Base-by-base conservation (phyloP, 345 rosid genomes). In the Salix koriyanagi region DNA sequence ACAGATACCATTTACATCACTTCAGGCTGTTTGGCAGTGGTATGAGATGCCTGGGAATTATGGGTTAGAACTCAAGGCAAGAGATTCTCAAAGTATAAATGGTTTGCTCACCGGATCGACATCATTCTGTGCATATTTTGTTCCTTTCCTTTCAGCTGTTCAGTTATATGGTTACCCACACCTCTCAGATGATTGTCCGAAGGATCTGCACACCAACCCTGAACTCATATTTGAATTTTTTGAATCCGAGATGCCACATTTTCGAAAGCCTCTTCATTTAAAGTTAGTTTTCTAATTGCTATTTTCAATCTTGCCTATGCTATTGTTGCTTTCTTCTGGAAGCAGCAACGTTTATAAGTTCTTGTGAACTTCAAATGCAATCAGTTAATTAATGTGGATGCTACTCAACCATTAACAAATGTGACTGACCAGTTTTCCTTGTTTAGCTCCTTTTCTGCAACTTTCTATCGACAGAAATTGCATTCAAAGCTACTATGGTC, bases 111-210 rank as follows among this genome's bases (percentile, higher is more conserved):
- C 50, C 5, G 61, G 72, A 21, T 5, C 46, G 10, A 54, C 34
- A 16, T 65, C 75, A 11, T 79, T 76, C 68, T 70, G 80, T 32
- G 85, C 85, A 65, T 64, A 79, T 79, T 76, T 83, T 69, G 75
- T 76, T 73, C 85, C 85, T 71, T 76, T 39, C 37, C 83, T 83
- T 19, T 83, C 85, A 65, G 85, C 81, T 41, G 28, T 83, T 76
- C 83, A 79, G 56, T 76, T 79, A 66, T 73, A 76, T 76, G 69
- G 65, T 46, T 65, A 58, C 65, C 54, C 84, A 11, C 30, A 41
- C 21, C 74, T 37, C 42, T 69, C 70, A 14, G 65, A 76, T 56
- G 34, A 69, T 70, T 46, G 21, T 56, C 71, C 16, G 26, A 28
- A 39, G 32, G 23, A 70, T 70, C 56, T 1, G 18, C 13, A 25